Percentiles rank a stretch among this genome's conserved stretches.
Conservation (phyloP, 225 moss, liverwort and hornwort species). For the Sphagnum tenellum region DNA sequence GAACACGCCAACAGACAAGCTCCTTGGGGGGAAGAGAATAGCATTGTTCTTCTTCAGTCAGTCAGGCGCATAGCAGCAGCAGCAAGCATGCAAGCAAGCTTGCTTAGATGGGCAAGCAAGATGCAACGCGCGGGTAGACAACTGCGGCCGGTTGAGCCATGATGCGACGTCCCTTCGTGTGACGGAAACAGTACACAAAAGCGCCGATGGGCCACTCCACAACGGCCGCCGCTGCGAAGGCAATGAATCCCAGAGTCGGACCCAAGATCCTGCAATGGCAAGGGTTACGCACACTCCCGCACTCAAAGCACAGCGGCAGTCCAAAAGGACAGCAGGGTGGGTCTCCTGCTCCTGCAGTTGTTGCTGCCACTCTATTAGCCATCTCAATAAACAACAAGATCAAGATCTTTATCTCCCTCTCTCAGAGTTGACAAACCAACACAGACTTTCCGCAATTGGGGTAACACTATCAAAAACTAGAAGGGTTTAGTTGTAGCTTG, state of each 20-base stretch:
- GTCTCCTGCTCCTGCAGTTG: slow-evolving; percentile 13
- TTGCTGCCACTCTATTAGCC: slow-evolving; percentile 7
- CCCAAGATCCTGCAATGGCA: slow-evolving; percentile 61
- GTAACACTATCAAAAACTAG: no score
- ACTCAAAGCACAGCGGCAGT: slow-evolving; percentile 50
- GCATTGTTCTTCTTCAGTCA: no score
- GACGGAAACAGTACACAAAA: slow-evolving; percentile 48
- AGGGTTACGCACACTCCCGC: slow-evolving; percentile 41
- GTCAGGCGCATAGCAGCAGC: no score
- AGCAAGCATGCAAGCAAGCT: no score
- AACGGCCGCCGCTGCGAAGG: slow-evolving; percentile 39
- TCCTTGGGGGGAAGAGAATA: no score
- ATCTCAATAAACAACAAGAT: no score
- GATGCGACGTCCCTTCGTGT: slow-evolving; percentile 53
- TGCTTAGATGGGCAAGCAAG: slow-evolving; percentile 41
- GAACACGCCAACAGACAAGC: no score
- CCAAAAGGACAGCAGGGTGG: slow-evolving; percentile 34
- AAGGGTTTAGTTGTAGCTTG: no score
- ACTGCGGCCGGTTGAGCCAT: slow-evolving; percentile 61
- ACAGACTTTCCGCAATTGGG: no score
- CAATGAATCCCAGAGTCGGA: slow-evolving; percentile 65
- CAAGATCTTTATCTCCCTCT: no score
- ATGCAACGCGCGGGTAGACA: slow-evolving; percentile 48
- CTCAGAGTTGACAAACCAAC: no score
- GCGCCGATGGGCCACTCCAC: slow-evolving; percentile 67